Evolutionary conservation across 129 eudicot species (phyloP).

Genomic region (Saussurea involucrata): DNA sequence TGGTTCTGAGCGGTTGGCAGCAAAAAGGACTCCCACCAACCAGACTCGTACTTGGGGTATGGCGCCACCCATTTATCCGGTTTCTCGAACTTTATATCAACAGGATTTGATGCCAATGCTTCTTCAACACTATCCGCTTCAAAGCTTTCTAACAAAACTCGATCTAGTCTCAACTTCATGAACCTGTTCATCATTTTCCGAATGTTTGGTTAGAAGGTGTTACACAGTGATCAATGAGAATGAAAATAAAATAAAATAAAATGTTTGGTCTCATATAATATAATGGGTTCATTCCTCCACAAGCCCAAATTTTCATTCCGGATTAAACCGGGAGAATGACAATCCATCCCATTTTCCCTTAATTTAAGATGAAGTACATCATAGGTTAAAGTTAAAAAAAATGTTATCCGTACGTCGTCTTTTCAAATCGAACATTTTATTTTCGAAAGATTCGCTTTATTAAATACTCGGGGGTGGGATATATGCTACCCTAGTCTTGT

Average conservation of each 20-base stretch:
- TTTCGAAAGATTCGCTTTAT: no score
- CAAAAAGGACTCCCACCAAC: slow-evolving; percentile 92
- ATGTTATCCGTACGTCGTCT: no score
- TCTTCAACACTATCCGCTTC: slow-evolving; percentile 86
- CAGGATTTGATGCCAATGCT: slow-evolving; percentile 77
- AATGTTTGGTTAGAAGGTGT: no score
- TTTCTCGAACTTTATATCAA: slow-evolving; percentile 69
- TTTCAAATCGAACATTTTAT: not conserved
- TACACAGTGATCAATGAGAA: no score
- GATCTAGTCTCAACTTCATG: slow-evolving; percentile 87
- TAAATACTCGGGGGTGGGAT: no score
- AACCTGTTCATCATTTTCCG: slow-evolving; percentile 42
- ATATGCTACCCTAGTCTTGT: not conserved
- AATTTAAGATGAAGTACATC: not conserved
- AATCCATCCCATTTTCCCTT: no score
- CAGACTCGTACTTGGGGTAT: slow-evolving; percentile 76
- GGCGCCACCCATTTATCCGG: slow-evolving; percentile 93
- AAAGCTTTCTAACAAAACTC: slow-evolving; percentile 76
- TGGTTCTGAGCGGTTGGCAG: slow-evolving; percentile 47
- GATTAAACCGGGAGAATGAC: no score
- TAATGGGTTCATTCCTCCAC: no score
- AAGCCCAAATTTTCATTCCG: no score
- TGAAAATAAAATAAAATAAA: no score
- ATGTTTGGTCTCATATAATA: no score
- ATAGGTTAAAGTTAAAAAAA: not conserved